Evolutionary conservation across 164 flowering plant species (phyloP).

Genomic region (Nymphaea thermarum): DNA sequence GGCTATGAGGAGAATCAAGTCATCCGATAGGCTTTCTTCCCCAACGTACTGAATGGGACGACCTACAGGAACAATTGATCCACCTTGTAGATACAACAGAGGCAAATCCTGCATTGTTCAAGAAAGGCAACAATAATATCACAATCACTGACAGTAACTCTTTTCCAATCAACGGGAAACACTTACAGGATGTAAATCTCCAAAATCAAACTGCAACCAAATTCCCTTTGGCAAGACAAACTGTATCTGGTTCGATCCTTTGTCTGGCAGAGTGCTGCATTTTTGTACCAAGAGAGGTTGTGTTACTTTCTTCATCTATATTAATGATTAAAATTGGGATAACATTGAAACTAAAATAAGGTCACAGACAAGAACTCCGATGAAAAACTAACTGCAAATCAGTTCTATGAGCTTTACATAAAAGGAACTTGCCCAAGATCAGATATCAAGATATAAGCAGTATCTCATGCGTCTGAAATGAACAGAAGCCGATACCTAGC

Average conservation of each 20-base stretch:
- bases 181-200: constrained; percentile 83
- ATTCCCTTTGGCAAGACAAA: constrained; percentile 55
- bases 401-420: too few relatives aligned
- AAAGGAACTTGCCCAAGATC: too few relatives aligned
- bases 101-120: constrained; percentile 64
- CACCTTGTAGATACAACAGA: constrained; percentile 67
- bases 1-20: constrained; percentile 61
- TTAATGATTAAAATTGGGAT: too few relatives aligned
- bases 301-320: too few relatives aligned
- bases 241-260: constrained; percentile 31
- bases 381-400: too few relatives aligned
- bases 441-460: too few relatives aligned
- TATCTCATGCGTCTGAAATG: too few relatives aligned
- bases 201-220: constrained; percentile 82
- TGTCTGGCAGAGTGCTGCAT: constrained; percentile 42
- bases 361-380: too few relatives aligned
- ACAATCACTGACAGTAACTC: too few relatives aligned
- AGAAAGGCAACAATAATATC: too few relatives aligned
- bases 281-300: too few relatives aligned
- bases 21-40: constrained; percentile 59
- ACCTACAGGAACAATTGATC: constrained; percentile 73
- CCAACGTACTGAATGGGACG: constrained; percentile 68
- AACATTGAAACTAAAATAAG: too few relatives aligned
- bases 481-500: constrained; percentile 40
- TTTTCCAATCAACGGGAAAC: neutral